Base-by-base conservation (phyloP, 192 early-diverging fungal species). In the Backusella psychrophila region DNA sequence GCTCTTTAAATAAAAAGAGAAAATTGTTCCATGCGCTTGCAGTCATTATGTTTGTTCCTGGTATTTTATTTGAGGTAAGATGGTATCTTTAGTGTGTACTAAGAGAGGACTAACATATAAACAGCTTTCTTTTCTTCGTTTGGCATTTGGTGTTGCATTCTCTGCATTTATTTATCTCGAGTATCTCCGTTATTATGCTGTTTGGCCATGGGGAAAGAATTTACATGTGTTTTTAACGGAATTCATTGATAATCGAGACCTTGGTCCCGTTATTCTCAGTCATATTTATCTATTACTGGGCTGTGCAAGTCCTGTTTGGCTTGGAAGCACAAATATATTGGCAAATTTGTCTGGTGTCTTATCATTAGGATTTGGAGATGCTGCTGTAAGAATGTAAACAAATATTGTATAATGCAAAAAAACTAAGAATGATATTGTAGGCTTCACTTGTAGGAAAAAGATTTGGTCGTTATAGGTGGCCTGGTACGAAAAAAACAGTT, bases 281-380 rank as follows among this genome's bases (percentile, higher is more conserved):
- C 97, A 99, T 75, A 81, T 98, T 46, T 97, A 97, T 71, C 83
- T 99, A 21, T 79, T 99, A 9, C 38, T 95, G 26, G 97, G 97
- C 6, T 99, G 97, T 79, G 96, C 96, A 1, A 74, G 90, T 21
- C 93, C 96, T 0, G 91, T 98, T 31, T 99, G 96, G 95, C 82
- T 98, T 29, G 88, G 88, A 76, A 87, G 81, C 53, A 80, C 81
- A 12, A 84, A 84, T 65, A 73, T 81, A 21, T 70, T 81, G 53
- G 89, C 83, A 66, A 84, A 86, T 31, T 73, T 95, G 15, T 90
- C 93, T 14, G 97, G 97, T 3, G 91, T 98, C 33, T 80, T 99
- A 74, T 85, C 94, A 6, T 77, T 99, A 38, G 97, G 97, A 2
- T 86, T 99, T 72, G 96, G 95, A 4, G 97, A 99, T 85, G 83